These are phyloP conservation scores for Arabidopsis suecica DNA, from an alignment of 345 rosid genomes.

Conservation along the genomic window DNA sequence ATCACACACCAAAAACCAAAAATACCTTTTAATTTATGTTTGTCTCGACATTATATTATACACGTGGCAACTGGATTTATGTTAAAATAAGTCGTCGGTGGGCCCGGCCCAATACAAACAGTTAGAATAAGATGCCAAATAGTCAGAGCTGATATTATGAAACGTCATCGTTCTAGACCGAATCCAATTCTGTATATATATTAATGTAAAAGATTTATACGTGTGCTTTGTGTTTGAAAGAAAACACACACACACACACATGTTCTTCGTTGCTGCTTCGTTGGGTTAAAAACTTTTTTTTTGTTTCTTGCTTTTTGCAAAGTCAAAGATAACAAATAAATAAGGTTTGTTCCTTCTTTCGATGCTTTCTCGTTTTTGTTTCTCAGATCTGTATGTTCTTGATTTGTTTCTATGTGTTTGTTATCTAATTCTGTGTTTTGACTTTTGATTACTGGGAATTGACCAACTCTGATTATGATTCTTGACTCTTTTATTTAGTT, in stretches of 20 bases:
- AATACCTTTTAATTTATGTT: neutral
- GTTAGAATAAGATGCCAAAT: conserved; percentile 41
- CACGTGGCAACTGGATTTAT: conserved; percentile 36
- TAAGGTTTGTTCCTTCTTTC: conserved; percentile 35
- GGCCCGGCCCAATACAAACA: conserved; percentile 32
- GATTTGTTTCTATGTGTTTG: conserved; percentile 13
- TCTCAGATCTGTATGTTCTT: conserved; percentile 37
- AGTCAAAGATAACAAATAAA: conserved; percentile 31
- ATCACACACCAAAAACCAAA: conserved; percentile 11
- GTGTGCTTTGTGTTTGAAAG: conserved; percentile 37
- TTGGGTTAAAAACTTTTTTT: conserved; percentile 33
- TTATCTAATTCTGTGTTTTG: neutral
- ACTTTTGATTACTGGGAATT: conserved; percentile 1
- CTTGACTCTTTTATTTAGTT: neutral
- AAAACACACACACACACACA: conserved; percentile 28
- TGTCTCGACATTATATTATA: conserved; percentile 2
- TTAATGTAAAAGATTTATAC: conserved; percentile 11
- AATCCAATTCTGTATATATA: conserved; percentile 40
- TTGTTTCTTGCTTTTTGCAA: conserved; percentile 26
- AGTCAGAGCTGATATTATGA: conserved; percentile 24
- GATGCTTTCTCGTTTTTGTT: neutral
- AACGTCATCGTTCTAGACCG: conserved; percentile 43
- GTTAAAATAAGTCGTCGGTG: conserved; percentile 41
- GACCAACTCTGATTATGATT: neutral
- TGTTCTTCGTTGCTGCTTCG: conserved; percentile 45